Base-by-base conservation (phyloP, 495 filamentous ascomycete genomes). In the Letharia lupina region DNA sequence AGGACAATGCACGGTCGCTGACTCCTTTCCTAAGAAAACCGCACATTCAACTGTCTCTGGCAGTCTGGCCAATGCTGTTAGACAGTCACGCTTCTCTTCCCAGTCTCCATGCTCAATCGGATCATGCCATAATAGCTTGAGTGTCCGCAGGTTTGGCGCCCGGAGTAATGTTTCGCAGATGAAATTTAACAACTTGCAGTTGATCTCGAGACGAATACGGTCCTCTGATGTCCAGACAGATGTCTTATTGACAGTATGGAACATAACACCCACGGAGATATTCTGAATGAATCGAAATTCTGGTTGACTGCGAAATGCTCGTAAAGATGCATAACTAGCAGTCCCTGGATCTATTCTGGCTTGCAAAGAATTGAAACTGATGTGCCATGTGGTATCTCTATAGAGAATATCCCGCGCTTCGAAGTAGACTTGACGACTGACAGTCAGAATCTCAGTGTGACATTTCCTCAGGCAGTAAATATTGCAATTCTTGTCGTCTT, bases 381-480 rank as follows among this genome's bases (percentile, higher is more conserved):
- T 50, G 28, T 62, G 33, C 65, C 65, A 66, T 33, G 35, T 37
- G 10, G 45, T 66, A 31, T 60, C 35, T 1, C 39, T 15, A 12
- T 62, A 60, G 18, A 66, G 45, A 40, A 54, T 37, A 28, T 40
- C 23, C 18, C 31, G 65, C 41, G 58, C 65, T 42, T 62, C 65
- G 20, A 13, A 33, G 13, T 37, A 28, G 23, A 66, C 7, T 23
- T 61, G 44, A 12, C 31, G 18, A 52, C 62, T 66, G 45, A 28
- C 45, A 13, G 8, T 42, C 20, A 66, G 58, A 18, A 66, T 66
- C 42, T 58, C 20, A 31, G 37, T 41, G 28, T n/a, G 31, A 18
- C 60, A 50, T 12, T n/a, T 7, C 18, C 28, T 42, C 1, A 20
- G 60, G 42, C 58, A 59, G 16, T 28, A 47, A 15, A 66, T 20